Base-by-base conservation (phyloP, 345 rosid genomes). In the Murraya paniculata region DNA sequence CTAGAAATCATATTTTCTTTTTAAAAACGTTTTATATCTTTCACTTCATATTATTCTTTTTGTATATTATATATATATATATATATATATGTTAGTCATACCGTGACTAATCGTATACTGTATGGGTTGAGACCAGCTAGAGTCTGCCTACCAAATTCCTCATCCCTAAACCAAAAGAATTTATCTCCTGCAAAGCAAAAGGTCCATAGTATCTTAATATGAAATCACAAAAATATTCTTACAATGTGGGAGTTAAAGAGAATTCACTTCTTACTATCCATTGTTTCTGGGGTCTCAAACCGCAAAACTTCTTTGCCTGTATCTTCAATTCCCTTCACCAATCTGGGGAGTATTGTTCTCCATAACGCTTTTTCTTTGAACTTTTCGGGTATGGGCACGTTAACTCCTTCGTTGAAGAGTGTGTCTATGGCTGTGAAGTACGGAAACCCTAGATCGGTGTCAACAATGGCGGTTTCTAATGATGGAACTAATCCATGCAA, bases 91-190 rank as follows among this genome's bases (percentile, higher is more conserved):
- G 55, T 9, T 1, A 50, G 55, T 27, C 86, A 78, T 91, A 94
- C 97, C 81, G 77, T 80, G 68, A 94, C 84, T 75, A 90, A 84
- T n/a, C 85, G 74, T 45, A 94, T 72, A 79, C 82, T 21, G n/a
- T 5, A 86, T 5, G 98, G 97, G 48, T 94, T 94, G 28, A 94
- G 88, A 60, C 98, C 97, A 33, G 97, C 91, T 33, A 94, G 90
- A 50, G 90, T 86, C 77, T 94, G 94, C 9, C 97, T 88, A 64
- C 87, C 87, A 24, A 93, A 94, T 70, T 94, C 97, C 14, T 93
- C 97, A 57, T 94, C 97, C 73, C 89, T 79, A 10, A 88, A 73
- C 98, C 97, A 94, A 81, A 91, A 88, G 73, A 90, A 91, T 69
- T 76, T 90, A 73, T 90, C 92, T 81, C 90, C 98, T 95, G 84